A percentile compares a stretch with the other conserved stretches of the same genome.
Evolutionary conservation across 2,329 filamentous ascomycete genomes (phyloP).

Genomic region (Aspergillus sp.): DNA sequence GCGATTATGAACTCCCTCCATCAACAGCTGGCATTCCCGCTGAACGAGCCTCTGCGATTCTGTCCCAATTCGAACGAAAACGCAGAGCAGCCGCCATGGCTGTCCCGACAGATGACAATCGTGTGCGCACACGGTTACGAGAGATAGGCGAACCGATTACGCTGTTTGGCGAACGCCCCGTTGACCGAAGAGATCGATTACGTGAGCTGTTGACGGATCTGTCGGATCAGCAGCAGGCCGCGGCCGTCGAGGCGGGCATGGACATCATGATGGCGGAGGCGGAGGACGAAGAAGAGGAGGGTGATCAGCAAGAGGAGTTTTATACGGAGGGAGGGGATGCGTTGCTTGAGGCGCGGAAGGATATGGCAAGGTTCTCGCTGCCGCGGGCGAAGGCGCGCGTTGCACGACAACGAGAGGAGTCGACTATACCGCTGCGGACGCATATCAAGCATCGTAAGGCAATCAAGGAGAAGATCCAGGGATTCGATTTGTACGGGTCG

Average conservation of each 20-base stretch:
- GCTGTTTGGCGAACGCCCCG: slow-evolving; percentile 82
- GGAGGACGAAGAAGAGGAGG: slow-evolving; percentile 54
- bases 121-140: slow-evolving; percentile 72
- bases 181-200: slow-evolving; percentile 78
- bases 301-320: slow-evolving; percentile 84
- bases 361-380: slow-evolving; percentile 76
- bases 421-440: slow-evolving; percentile 74
- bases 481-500: slow-evolving; percentile 85
- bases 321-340: slow-evolving; percentile 76
- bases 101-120: slow-evolving; percentile 87
- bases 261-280: slow-evolving; percentile 41
- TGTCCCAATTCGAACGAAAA: slow-evolving; percentile 86
- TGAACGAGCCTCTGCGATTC: slow-evolving; percentile 76
- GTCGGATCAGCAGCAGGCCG: slow-evolving; percentile 53
- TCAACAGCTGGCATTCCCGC: slow-evolving; percentile 60
- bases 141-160: slow-evolving; percentile 91
- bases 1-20: slow-evolving; percentile 73
- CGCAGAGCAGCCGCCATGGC: slow-evolving; percentile 79
- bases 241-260: slow-evolving; percentile 46
- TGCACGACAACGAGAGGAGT: slow-evolving; percentile 70
- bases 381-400: slow-evolving; percentile 72
- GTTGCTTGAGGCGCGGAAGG: slow-evolving; percentile 66
- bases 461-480: slow-evolving; percentile 73
- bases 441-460: slow-evolving; percentile 89
- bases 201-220: slow-evolving; percentile 72